Evolutionary conservation across 2,329 filamentous ascomycete species (phyloP), one percentile per base, ranked within the genome.

Genomic region (Nectriaceae sp.): DNA sequence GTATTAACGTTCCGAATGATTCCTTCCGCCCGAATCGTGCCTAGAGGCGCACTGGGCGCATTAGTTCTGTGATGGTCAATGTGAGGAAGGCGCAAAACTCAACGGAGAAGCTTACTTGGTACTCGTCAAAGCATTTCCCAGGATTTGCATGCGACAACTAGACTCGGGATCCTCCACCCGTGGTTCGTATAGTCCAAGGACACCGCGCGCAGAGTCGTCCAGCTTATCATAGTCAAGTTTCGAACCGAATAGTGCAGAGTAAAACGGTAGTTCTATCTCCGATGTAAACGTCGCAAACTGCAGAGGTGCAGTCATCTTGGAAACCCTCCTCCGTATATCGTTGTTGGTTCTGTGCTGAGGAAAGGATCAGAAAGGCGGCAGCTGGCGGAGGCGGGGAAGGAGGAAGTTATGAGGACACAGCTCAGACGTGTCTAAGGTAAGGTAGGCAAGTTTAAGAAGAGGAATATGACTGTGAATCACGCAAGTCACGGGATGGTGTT

Each of bases 141-240:
- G 83, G 50, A 99, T 86, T 70, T 96, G 92, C 83, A 97, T 91
- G 65, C 87, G 89, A 68, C 89, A 90, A 58, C 89, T 94, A 46
- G 87, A 80, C 59, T 88, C 85, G 0, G 89, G 84, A 33, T 84
- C 73, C 59, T 90, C 87, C 36, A 84, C 76, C 37, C 88, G 87
- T 57, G 94, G 84, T 71, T 97, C 90, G 68, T 99, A 99, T 37
- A 96, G 74, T 4, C 94, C 94, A 22, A 96, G 78, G 3, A 97
- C 80, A 51, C 87, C 86, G 38, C 93, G 88, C 20, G 91, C 89
- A 10, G 92, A 96, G 70, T 96, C 93, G 74, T 97, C 89, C 43
- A 99, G 89, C 73, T 92, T 96, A 74, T 97, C 94, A 79, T 96
- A 87, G 69, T 97, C 91, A 67, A 99, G 90, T 74, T 99, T 99